Conservation (phyloP, 2,329 filamentous ascomycete species). For the Stenocarpella maydis region DNA sequence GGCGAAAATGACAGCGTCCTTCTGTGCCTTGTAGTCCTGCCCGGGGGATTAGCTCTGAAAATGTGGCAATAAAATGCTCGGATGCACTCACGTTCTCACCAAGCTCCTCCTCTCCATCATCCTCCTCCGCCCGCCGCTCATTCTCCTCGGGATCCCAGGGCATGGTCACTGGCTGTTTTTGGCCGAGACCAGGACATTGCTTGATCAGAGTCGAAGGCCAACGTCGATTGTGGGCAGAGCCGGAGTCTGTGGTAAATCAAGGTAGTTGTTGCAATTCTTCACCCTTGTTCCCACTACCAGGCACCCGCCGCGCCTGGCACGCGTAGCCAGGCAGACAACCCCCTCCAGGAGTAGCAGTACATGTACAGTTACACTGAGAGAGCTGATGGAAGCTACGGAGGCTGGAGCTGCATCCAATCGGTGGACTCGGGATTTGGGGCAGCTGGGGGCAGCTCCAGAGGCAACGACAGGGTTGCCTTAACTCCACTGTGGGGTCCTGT, state of each 20-base stretch:
- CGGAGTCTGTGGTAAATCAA: neutral
- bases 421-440: neutral
- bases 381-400: too few relatives aligned
- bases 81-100: constrained; percentile 43
- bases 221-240: neutral
- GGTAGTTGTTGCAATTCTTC: neutral
- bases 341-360: neutral
- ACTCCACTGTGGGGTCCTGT: constrained; percentile 30
- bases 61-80: too few relatives aligned
- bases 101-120: constrained; percentile 72
- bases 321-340: constrained; percentile 34
- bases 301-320: constrained; percentile 32
- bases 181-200: neutral
- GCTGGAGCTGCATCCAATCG: constrained; percentile 6
- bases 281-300: constrained; percentile 1
- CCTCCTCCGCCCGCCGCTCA: constrained; percentile 64
- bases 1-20: constrained; percentile 97
- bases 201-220: neutral
- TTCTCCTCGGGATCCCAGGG: constrained; percentile 52
- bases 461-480: neutral
- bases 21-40: constrained; percentile 87
- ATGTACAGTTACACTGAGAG: neutral
- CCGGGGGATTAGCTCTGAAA: neutral
- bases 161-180: constrained; percentile 39
- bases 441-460: constrained; percentile 7